Conservation (phyloP, 805 yeast genomes). For the Maudiozyma bulderi region DNA sequence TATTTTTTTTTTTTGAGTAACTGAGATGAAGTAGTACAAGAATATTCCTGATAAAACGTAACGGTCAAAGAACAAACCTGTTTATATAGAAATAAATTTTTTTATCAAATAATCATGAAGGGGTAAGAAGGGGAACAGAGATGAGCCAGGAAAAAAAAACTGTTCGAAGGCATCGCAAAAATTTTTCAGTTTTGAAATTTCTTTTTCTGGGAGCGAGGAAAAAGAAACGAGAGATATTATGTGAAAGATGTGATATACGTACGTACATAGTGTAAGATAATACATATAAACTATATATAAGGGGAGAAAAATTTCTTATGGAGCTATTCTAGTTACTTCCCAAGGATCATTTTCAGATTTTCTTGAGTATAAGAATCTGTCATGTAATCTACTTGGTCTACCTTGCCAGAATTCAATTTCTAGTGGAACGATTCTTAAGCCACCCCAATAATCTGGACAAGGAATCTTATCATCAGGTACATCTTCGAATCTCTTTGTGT, state of each 20-base stretch:
- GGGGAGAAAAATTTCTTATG: conserved; percentile 30
- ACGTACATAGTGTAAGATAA: neutral
- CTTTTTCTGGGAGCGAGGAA: too few species aligned
- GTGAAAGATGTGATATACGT: neutral
- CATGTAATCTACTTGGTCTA: conserved; percentile 79
- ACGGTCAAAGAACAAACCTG: too few species aligned
- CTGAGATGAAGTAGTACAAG: neutral
- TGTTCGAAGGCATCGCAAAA: too few species aligned
- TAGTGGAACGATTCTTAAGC: conserved; percentile 74
- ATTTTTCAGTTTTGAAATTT: too few species aligned
- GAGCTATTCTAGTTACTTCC: conserved; percentile 63
- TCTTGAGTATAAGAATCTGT: conserved; percentile 67
- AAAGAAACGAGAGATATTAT: neutral
- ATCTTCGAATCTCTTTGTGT: conserved; percentile 49
- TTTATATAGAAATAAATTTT: too few species aligned
- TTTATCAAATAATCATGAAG: too few species aligned
- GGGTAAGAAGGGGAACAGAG: too few species aligned
- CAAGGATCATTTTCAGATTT: conserved; percentile 44
- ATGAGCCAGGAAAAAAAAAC: too few species aligned
- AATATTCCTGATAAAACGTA: too few species aligned
- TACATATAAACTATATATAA: too few species aligned
- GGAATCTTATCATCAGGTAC: conserved; percentile 49
- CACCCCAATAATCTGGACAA: conserved; percentile 95
- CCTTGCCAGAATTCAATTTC: conserved; percentile 99
- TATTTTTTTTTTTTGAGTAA: too few species aligned